phyloP scores from a whole-genome alignment of 2,329 filamentous ascomycete genomes.

The Tolypocladium guangdongense region DNA sequence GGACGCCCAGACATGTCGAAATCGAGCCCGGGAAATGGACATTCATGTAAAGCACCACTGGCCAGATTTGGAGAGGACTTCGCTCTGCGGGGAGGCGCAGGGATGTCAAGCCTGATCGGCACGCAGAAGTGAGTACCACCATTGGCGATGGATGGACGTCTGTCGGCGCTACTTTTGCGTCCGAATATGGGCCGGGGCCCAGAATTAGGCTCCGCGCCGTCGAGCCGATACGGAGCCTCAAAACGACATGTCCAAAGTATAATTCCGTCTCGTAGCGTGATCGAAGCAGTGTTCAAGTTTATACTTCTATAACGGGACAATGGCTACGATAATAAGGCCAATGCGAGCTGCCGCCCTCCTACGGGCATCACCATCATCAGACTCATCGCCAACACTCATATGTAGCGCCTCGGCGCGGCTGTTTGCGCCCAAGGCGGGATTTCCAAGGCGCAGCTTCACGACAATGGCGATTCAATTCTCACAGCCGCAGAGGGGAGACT shows the following conservation, averaged over 20 bases:
- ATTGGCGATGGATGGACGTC: no score
- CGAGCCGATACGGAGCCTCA: neutral
- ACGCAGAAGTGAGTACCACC: neutral
- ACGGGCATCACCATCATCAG: neutral
- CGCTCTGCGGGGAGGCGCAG: no score
- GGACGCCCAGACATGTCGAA: neutral
- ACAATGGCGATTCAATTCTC: constrained; percentile 4
- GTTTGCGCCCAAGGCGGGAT: neutral
- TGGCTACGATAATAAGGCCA: constrained; percentile 1
- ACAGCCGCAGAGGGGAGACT: constrained; percentile 18
- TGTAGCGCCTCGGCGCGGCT: constrained; percentile 1
- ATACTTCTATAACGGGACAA: neutral
- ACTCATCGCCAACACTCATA: neutral
- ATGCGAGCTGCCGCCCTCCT: neutral
- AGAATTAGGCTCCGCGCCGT: neutral
- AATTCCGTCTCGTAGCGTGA: neutral
- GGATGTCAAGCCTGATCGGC: neutral
- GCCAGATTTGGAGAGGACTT: no score
- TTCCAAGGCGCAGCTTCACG: constrained; percentile 1
- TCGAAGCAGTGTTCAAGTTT: neutral
- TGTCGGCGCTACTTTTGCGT: neutral
- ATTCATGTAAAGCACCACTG: neutral
- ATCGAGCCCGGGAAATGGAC: neutral
- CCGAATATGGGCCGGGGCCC: neutral
- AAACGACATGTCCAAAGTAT: neutral